Percentiles rank a stretch among this genome's conserved stretches.
These are phyloP conservation scores for Pichia rugopelliculosa DNA, from an alignment of 805 yeast genomes.

Conservation along the genomic window DNA sequence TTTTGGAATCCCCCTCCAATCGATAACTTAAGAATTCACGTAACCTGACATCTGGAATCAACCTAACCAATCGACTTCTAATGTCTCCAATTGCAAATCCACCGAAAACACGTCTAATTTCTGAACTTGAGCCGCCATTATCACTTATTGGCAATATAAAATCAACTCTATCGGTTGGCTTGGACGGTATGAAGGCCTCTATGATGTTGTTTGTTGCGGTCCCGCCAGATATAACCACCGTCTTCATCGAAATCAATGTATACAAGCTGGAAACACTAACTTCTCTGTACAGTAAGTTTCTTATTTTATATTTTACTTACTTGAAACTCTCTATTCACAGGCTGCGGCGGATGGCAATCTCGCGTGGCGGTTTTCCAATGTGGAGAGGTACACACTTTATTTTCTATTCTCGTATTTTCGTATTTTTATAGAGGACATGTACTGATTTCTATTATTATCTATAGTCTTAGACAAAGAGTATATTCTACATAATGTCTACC, in stretches of 20 bases:
- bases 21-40: conserved; percentile 40
- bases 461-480: too few relatives aligned
- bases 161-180: conserved; percentile 27
- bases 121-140: conserved; percentile 94
- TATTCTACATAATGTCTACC: neutral
- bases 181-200: conserved; percentile 34
- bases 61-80: conserved; percentile 68
- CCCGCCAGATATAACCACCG: conserved; percentile 59
- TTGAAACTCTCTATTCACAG: too few relatives aligned
- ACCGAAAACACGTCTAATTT: conserved; percentile 74
- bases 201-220: conserved; percentile 82
- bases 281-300: too few relatives aligned
- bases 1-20: conserved; percentile 32
- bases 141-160: conserved; percentile 82
- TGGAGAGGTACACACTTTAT: too few relatives aligned
- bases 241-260: neutral
- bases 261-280: neutral
- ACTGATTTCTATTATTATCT: too few relatives aligned
- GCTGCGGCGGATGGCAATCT: neutral
- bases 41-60: conserved; percentile 48
- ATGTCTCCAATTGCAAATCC: conserved; percentile 96
- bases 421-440: too few relatives aligned
- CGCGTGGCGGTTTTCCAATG: neutral
- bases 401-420: too few relatives aligned
- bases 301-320: too few relatives aligned